Percentiles rank a stretch among this genome's conserved stretches.
Evolutionary conservation across 2,329 filamentous ascomycete species (phyloP).

Genomic region (Lojkania enalia): DNA sequence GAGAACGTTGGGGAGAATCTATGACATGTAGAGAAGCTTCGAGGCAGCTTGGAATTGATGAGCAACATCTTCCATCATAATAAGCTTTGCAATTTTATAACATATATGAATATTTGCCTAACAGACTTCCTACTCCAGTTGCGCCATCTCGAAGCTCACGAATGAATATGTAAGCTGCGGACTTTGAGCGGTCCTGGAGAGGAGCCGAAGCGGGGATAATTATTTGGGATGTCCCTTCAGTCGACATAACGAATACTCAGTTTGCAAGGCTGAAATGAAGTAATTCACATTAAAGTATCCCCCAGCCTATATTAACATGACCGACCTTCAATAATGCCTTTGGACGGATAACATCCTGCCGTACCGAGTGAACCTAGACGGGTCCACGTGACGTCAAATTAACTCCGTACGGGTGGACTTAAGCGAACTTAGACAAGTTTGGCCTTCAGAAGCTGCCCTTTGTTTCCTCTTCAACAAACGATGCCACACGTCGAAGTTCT

Average conservation of each 20-base stretch:
- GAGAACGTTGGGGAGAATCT: constrained; percentile 56
- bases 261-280: too few relatives aligned
- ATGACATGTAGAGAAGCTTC: constrained; percentile 54
- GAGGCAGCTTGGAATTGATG: constrained; percentile 53
- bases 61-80: constrained; percentile 41
- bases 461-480: too few relatives aligned
- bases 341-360: too few relatives aligned
- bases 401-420: too few relatives aligned
- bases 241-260: constrained; percentile 3
- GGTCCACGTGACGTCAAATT: too few relatives aligned
- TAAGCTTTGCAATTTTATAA: neutral
- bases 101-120: neutral
- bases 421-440: too few relatives aligned
- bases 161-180: constrained; percentile 52
- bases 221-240: constrained; percentile 35
- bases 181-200: constrained; percentile 39
- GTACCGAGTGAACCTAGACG: too few relatives aligned
- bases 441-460: neutral
- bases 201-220: constrained; percentile 42
- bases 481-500: constrained; percentile 82
- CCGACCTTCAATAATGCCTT: too few relatives aligned
- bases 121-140: constrained; percentile 47
- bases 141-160: constrained; percentile 54
- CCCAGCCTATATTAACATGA: too few relatives aligned
- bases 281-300: too few relatives aligned